Evolutionary conservation across 2,329 filamentous ascomycete genomes (phyloP).

Genomic region (Pezicula carpinea): DNA sequence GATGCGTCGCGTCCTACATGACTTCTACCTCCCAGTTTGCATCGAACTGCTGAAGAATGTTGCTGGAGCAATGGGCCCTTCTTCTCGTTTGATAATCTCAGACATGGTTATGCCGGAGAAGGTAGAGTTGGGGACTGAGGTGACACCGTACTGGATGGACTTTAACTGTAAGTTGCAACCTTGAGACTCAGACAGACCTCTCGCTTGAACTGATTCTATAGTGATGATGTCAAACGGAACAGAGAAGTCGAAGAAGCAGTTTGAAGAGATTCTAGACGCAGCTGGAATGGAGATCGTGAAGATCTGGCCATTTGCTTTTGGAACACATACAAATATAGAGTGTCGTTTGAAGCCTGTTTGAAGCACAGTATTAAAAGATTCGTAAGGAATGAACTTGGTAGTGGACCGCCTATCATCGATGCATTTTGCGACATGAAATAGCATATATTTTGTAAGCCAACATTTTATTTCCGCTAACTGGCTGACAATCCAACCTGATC

Average conservation of each 20-base stretch:
- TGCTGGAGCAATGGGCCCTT: constrained; percentile 21
- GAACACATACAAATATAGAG: constrained; percentile 10
- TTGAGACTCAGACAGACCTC: not conserved
- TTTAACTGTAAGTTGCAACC: constrained; percentile 5
- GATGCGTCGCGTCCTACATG: constrained; percentile 23
- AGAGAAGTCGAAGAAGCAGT: constrained; percentile 24
- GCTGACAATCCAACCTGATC: too few species aligned
- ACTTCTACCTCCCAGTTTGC: constrained; percentile 22
- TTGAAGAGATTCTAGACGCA: constrained; percentile 17
- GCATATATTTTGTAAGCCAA: too few species aligned
- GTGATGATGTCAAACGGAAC: constrained; percentile 25
- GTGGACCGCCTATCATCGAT: too few species aligned
- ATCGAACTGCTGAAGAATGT: constrained; percentile 21
- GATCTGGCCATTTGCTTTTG: constrained; percentile 17
- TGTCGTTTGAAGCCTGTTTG: constrained; percentile 8
- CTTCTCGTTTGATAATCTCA: constrained; percentile 21
- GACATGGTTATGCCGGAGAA: constrained; percentile 23
- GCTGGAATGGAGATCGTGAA: constrained; percentile 23
- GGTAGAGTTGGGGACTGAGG: constrained; percentile 17
- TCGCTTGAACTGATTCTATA: not conserved
- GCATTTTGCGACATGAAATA: too few species aligned
- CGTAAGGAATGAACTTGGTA: too few species aligned
- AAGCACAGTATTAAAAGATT: not conserved
- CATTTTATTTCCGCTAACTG: too few species aligned
- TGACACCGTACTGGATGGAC: constrained; percentile 26